Evolutionary conservation across 345 rosid species (phyloP).

Genomic region (Rhizophora apiculata): DNA sequence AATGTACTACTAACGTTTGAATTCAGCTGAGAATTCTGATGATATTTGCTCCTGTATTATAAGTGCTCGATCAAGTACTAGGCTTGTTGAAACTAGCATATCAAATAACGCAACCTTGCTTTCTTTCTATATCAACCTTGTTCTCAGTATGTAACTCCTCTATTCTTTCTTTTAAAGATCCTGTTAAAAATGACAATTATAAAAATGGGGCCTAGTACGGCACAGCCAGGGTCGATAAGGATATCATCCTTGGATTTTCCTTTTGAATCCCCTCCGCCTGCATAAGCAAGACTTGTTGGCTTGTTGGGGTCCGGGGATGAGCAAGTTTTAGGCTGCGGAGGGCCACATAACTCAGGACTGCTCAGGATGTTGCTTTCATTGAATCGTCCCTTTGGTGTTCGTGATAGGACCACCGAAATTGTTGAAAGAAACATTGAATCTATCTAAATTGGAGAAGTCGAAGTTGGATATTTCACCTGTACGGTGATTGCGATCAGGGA

Average conservation of each 20-base stretch:
- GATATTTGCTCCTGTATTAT: slow-evolving; percentile 16
- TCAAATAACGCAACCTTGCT: slow-evolving; percentile 32
- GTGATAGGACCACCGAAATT: slow-evolving; percentile 45
- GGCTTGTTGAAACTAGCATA: slow-evolving; percentile 20
- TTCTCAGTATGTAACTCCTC: neutral
- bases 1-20: too few species aligned
- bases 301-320: neutral
- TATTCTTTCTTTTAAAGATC: slow-evolving; percentile 25
- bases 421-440: slow-evolving; percentile 57
- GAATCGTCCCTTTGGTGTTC: slow-evolving; percentile 19
- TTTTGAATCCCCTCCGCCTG: slow-evolving; percentile 12
- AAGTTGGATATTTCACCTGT: slow-evolving; percentile 35
- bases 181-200: slow-evolving; percentile 19
- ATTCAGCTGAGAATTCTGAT: slow-evolving; percentile 35
- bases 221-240: too few species aligned
- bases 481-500: slow-evolving; percentile 45
- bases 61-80: slow-evolving; percentile 20
- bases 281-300: neutral
- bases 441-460: slow-evolving; percentile 38
- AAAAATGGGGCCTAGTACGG: slow-evolving; percentile 25
- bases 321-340: slow-evolving; percentile 35
- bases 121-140: slow-evolving; percentile 15
- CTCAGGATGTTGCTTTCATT: slow-evolving; percentile 29
- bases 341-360: too few species aligned
- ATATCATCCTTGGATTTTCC: slow-evolving; percentile 12